A percentile compares a stretch with the other conserved stretches of the same genome.
Conservation (phyloP, 2,329 filamentous ascomycete species). For the Fusarium haematococcum region DNA sequence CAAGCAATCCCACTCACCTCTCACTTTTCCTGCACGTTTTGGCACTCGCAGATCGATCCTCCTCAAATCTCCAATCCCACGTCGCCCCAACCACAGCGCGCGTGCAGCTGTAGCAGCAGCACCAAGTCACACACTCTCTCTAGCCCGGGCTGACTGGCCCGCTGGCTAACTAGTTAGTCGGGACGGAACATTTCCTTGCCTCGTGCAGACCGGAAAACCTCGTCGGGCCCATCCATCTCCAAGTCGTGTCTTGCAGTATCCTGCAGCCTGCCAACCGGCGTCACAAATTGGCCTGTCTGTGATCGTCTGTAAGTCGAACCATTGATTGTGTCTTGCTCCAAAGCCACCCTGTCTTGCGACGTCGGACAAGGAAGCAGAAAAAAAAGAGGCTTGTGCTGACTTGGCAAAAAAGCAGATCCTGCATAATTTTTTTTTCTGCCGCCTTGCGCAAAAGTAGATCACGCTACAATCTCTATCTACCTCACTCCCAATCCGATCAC, state of each 20-base stretch:
- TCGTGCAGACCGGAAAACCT: conserved; percentile 18
- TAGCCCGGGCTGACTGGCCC: background rate
- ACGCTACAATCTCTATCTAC: background rate
- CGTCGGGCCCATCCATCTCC: conserved; percentile 13
- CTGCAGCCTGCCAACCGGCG: conserved; percentile 3
- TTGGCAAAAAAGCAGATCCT: conserved; percentile 17
- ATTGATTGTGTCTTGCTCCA: conserved; percentile 14
- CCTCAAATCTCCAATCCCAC: conserved; percentile 11
- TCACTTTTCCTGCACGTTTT: conserved; percentile 28
- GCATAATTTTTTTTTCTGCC: background rate
- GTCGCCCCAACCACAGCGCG: conserved; percentile 10
- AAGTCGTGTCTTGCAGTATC: conserved; percentile 5
- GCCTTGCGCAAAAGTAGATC: background rate
- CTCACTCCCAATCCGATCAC: background rate
- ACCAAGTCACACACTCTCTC: background rate
- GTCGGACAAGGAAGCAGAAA: background rate
- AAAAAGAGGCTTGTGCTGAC: conserved; percentile 17
- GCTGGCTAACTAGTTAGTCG: background rate
- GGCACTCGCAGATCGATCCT: conserved; percentile 27
- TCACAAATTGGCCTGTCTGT: background rate
- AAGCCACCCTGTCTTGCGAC: conserved; percentile 23
- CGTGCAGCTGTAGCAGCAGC: background rate
- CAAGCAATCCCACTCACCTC: conserved; percentile 12
- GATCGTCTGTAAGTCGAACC: conserved; percentile 16
- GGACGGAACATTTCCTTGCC: conserved; percentile 24